A percentile compares a stretch with the other conserved stretches of the same genome.
Conservation (phyloP, 768 basidiomycete genomes). For the Russula lepida region DNA sequence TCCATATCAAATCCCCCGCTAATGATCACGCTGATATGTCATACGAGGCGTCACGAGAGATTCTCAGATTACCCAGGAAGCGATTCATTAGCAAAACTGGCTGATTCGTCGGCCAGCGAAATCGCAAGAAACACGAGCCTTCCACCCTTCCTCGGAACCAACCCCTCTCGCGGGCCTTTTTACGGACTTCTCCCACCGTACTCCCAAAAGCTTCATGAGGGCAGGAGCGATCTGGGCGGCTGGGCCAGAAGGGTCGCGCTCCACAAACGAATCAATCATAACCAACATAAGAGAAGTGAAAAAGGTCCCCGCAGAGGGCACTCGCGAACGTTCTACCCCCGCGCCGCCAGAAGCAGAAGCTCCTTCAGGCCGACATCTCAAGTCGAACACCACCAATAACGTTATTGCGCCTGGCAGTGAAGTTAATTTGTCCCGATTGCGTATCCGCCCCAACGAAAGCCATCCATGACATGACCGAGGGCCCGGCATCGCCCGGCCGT, state of each 20-base stretch:
- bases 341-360: conserved; percentile 18
- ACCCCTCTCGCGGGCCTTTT: not conserved
- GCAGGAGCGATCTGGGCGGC: not conserved
- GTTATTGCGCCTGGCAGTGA: conserved; percentile 15
- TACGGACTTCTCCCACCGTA: not conserved
- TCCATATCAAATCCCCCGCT: conserved; percentile 11
- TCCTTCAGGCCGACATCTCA: conserved; percentile 8
- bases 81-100: conserved; percentile 16
- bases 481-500: conserved; percentile 15
- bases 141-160: conserved; percentile 11
- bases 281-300: not conserved
- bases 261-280: conserved; percentile 1
- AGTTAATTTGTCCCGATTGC: conserved; percentile 19
- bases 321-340: conserved; percentile 18
- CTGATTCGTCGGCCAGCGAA: conserved; percentile 15
- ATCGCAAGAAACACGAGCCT: conserved; percentile 17
- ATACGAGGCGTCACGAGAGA: conserved; percentile 12
- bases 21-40: conserved; percentile 15
- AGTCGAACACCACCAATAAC: conserved; percentile 14
- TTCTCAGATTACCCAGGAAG: conserved; percentile 11
- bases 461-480: not conserved
- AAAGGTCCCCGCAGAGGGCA: not conserved
- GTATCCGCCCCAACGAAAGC: conserved; percentile 8
- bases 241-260: not conserved
- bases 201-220: not conserved